These are phyloP conservation scores for Colletotrichum phormii DNA, from an alignment of 2,329 filamentous ascomycete genomes.

Conservation along the genomic window DNA sequence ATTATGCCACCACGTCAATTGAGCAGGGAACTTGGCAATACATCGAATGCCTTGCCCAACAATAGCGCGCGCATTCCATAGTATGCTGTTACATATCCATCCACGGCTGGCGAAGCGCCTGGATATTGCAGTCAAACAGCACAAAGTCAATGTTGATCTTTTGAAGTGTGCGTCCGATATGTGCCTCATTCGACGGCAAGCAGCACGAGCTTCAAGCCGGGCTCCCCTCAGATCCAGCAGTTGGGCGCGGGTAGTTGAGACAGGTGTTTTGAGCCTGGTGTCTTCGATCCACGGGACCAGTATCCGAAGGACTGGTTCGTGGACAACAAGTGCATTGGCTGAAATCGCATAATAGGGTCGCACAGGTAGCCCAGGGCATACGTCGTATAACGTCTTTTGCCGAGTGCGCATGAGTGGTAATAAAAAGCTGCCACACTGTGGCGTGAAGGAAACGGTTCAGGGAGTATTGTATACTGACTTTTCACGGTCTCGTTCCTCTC, in stretches of 20 bases:
- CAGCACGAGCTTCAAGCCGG: background rate
- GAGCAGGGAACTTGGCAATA: background rate
- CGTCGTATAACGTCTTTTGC: slow-evolving; percentile 29
- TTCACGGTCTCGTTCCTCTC: background rate
- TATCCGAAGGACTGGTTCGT: slow-evolving; percentile 23
- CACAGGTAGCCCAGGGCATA: slow-evolving; percentile 7
- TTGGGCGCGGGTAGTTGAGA: slow-evolving; percentile 14
- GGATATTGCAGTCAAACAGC: background rate
- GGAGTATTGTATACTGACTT: background rate
- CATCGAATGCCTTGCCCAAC: background rate
- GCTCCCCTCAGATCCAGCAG: slow-evolving; percentile 9
- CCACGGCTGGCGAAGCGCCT: background rate
- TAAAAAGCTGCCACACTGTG: background rate
- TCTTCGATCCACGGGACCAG: slow-evolving; percentile 30
- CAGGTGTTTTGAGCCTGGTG: slow-evolving; percentile 25
- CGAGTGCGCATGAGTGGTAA: slow-evolving; percentile 12
- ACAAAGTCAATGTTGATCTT: background rate
- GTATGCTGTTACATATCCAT: no score
- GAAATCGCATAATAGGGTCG: background rate
- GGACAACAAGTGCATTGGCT: slow-evolving; percentile 10
- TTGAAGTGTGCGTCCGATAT: background rate
- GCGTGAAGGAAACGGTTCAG: background rate
- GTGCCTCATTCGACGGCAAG: slow-evolving; percentile 1
- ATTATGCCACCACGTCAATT: background rate
- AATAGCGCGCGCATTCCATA: background rate